Conservation (phyloP, 2,329 filamentous ascomycete species). For the Bipolaris zeicola region DNA sequence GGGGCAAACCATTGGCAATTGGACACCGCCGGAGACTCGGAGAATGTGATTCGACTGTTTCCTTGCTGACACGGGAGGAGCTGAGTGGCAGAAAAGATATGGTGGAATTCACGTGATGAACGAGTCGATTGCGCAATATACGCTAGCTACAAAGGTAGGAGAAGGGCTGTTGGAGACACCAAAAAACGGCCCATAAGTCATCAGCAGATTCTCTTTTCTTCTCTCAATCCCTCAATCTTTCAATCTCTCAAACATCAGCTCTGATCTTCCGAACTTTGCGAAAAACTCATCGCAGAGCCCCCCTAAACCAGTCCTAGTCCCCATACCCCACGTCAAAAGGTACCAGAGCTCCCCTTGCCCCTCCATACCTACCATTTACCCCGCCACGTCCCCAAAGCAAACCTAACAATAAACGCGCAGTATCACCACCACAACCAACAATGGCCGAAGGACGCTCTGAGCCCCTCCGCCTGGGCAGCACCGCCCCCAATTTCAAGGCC, state of each 20-base stretch:
- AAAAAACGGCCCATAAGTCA: slow-evolving; percentile 22
- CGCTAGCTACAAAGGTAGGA: slow-evolving; percentile 29
- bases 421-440: slow-evolving; percentile 19
- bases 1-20: slow-evolving; percentile 22
- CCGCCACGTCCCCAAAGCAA: slow-evolving; percentile 21
- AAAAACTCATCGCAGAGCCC: neutral
- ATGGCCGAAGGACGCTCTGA: slow-evolving; percentile 41
- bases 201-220: slow-evolving; percentile 2
- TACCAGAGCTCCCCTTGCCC: slow-evolving; percentile 10
- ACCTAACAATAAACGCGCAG: slow-evolving; percentile 21
- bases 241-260: neutral
- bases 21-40: slow-evolving; percentile 25
- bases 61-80: slow-evolving; percentile 17
- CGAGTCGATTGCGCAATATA: slow-evolving; percentile 44
- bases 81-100: slow-evolving; percentile 35
- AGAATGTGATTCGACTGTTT: slow-evolving; percentile 28
- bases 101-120: slow-evolving; percentile 21
- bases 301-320: neutral
- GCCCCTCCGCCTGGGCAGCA: slow-evolving; percentile 67
- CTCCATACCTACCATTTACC: slow-evolving; percentile 24
- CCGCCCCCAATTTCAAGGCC: slow-evolving; percentile 71
- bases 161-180: slow-evolving; percentile 25
- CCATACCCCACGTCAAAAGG: slow-evolving; percentile 9
- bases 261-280: neutral
- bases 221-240: neutral